Base-by-base conservation (phyloP, 148 eudicot genomes). In the Amaranthus palmeri region DNA sequence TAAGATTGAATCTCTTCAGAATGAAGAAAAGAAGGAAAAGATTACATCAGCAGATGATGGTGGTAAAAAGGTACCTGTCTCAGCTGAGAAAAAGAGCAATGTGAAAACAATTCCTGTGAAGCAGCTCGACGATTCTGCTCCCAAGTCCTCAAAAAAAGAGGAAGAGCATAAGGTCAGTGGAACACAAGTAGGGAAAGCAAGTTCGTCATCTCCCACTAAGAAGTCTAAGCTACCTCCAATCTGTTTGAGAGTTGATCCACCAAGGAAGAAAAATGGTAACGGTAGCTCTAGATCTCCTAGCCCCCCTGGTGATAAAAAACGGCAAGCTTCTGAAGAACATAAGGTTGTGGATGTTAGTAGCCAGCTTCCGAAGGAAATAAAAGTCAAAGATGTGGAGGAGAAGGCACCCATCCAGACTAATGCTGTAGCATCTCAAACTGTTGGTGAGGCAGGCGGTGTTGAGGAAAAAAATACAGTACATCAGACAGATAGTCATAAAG, bases 171-270 rank as follows among this genome's bases (percentile, higher is more conserved):
- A 83, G 52, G 78, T 40, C 25, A 41, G 13, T 6, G 52, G 18
- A 6, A 59, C 53, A 17, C 7, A 36, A 36, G 53, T 36, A 8
- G 80, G 80, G 14, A 70, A 45, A 7, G 55, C 14, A 40, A 72
- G 44, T 46, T 80, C 79, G 15, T 68, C 80, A 18, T 82, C 87
- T 52, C 72, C 83, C 51, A 59, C 83, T 8, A 87, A 85, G 80
- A 61, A 80, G 14, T 71, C 86, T 3, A 87, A 86, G 78, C 78
- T 91, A 36, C 90, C 91, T 40, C 88, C 93, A 61, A 83, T 86
- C 51, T 86, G 96, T 69, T 83, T 92, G 40, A 84, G 90, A 58
- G 84, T 83, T 72, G 96, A 89, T 77, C 88, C 91, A 5, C 83
- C 86, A 2, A 88, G 74, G 72, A 80, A 68, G 78, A 87, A 80